phyloP scores from a whole-genome alignment of 805 yeast genomes.

The Hanseniaspora vineae region DNA sequence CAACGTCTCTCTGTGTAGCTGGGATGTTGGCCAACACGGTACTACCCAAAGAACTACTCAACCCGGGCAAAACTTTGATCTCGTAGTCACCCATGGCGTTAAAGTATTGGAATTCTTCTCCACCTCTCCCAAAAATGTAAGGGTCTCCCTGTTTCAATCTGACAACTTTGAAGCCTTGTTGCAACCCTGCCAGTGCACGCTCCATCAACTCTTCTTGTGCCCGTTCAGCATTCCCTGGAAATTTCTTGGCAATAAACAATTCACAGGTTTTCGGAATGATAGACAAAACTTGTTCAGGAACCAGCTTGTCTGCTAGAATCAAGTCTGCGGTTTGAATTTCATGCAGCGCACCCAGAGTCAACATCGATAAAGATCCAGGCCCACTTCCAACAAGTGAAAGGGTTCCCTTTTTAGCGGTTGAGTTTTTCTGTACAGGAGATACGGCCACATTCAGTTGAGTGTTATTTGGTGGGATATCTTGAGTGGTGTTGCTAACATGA shows the following conservation, averaged over 20 bases:
- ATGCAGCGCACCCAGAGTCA: slow-evolving; percentile 75
- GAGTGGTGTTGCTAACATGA: too few relatives aligned
- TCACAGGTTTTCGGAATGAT: slow-evolving; percentile 68
- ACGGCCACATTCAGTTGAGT: too few relatives aligned
- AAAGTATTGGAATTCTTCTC: slow-evolving; percentile 76
- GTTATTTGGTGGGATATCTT: too few relatives aligned
- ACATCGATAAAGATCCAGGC: slow-evolving; percentile 74
- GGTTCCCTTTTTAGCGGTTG: slow-evolving; percentile 26
- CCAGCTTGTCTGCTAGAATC: slow-evolving; percentile 80
- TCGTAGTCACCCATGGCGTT: slow-evolving; percentile 39
- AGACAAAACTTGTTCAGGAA: slow-evolving; percentile 76
- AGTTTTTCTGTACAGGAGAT: neutral
- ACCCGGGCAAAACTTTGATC: slow-evolving; percentile 74
- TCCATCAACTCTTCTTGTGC: slow-evolving; percentile 78
- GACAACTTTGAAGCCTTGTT: slow-evolving; percentile 64
- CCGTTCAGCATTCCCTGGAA: slow-evolving; percentile 91
- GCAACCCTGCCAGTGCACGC: slow-evolving; percentile 55
- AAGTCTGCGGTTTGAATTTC: slow-evolving; percentile 75
- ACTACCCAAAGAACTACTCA: slow-evolving; percentile 81
- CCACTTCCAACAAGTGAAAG: slow-evolving; percentile 83
- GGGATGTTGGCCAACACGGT: slow-evolving; percentile 75
- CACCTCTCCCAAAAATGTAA: slow-evolving; percentile 91
- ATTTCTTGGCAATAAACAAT: slow-evolving; percentile 78
- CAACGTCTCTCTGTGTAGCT: slow-evolving; percentile 82
- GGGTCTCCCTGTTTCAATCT: slow-evolving; percentile 95